phyloP scores from a whole-genome alignment of 139 green algal genomes.

The Chlamydomonas sphaeroides region DNA sequence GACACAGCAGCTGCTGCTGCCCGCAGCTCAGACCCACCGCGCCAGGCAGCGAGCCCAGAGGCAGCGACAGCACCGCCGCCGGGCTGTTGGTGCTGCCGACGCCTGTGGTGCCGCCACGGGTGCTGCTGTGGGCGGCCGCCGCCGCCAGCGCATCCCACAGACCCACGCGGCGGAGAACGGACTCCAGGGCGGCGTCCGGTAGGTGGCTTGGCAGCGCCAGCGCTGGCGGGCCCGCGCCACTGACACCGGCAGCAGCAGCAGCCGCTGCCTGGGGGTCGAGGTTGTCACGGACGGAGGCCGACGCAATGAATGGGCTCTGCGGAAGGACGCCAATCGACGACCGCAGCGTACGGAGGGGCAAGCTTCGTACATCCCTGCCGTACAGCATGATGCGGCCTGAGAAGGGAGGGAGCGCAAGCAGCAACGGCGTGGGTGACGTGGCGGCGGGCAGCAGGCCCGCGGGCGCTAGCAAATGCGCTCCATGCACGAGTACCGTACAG shows the following conservation, averaged over 20 bases:
- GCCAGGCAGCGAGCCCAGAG: constrained; percentile 16
- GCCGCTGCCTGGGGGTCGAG: constrained; percentile 63
- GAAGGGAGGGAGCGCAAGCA: too few relatives aligned
- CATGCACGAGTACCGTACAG: background rate
- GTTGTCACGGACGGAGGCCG: constrained; percentile 75
- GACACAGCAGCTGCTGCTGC: constrained; percentile 84
- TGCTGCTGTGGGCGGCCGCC: constrained; percentile 6
- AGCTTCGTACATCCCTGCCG: constrained; percentile 45
- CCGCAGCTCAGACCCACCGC: constrained; percentile 56
- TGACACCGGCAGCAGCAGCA: too few relatives aligned
- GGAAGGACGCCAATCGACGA: constrained; percentile 49
- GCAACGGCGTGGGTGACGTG: background rate
- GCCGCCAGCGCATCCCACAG: constrained; percentile 46
- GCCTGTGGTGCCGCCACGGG: background rate
- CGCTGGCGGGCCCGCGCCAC: too few relatives aligned
- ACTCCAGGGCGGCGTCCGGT: background rate
- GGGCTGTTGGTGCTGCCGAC: background rate
- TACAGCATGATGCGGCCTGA: constrained; percentile 19
- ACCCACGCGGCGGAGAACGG: constrained; percentile 17
- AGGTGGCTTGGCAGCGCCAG: background rate
- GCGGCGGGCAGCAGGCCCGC: too few relatives aligned
- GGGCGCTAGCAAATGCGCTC: too few relatives aligned
- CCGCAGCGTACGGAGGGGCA: constrained; percentile 58
- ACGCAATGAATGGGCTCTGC: constrained; percentile 80
- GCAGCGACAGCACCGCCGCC: constrained; percentile 35